Evolutionary conservation across 139 green algal species (phyloP).

Genomic region (Trebouxia sp.): DNA sequence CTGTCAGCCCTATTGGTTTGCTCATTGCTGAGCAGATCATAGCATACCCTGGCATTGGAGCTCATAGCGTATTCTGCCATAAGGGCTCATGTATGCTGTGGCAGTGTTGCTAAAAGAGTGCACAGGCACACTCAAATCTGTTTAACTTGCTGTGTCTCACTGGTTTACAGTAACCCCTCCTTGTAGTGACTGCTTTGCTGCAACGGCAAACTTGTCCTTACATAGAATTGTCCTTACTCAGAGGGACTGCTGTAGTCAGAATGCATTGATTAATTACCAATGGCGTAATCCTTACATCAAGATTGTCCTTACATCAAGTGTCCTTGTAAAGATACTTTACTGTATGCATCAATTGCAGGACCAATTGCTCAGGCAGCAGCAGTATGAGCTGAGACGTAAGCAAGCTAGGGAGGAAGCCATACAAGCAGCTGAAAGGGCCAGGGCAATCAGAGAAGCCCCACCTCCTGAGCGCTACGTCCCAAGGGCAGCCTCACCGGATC

Average conservation of each 20-base stretch:
- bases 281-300: too few relatives aligned
- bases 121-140: background rate
- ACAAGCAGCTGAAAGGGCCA: constrained; percentile 21
- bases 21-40: too few relatives aligned
- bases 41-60: too few relatives aligned
- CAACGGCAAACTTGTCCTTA: too few relatives aligned
- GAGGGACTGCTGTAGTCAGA: background rate
- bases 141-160: background rate
- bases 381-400: constrained; percentile 1
- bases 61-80: too few relatives aligned
- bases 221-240: too few relatives aligned
- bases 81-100: too few relatives aligned
- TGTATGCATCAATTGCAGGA: background rate
- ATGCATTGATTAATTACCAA: too few relatives aligned
- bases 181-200: background rate
- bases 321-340: background rate
- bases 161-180: background rate
- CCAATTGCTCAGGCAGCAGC: constrained; percentile 15
- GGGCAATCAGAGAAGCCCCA: background rate
- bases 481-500: background rate
- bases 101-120: too few relatives aligned
- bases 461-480: constrained; percentile 24
- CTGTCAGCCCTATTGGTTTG: too few relatives aligned
- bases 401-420: background rate
- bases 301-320: too few relatives aligned